phyloP scores from a whole-genome alignment of 495 filamentous ascomycete genomes.

The Penicillium coprophilum region DNA sequence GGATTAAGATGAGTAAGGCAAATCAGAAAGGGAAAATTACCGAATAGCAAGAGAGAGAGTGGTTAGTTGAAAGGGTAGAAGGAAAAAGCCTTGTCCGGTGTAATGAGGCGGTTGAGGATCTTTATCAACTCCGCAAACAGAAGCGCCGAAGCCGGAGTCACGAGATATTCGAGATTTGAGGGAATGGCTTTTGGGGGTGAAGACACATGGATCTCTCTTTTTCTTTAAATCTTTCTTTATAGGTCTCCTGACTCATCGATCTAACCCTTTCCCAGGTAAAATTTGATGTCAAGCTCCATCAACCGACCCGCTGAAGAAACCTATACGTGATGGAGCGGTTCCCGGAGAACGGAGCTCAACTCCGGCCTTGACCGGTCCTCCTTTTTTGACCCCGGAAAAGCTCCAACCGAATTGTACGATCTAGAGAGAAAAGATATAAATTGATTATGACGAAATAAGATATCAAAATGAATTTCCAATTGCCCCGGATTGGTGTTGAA shows the following conservation, averaged over 20 bases:
- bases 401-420: constrained; percentile 23
- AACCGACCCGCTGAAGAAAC: constrained; percentile 20
- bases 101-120: constrained; percentile 5
- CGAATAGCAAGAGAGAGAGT: constrained; percentile 9
- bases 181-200: not conserved
- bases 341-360: constrained; percentile 27
- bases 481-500: constrained; percentile 23
- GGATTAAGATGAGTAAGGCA: constrained; percentile 9
- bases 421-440: not conserved
- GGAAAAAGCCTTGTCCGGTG: constrained; percentile 40
- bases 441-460: constrained; percentile 4
- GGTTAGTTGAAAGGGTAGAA: constrained; percentile 15
- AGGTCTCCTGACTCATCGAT: constrained; percentile 9
- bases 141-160: constrained; percentile 44
- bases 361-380: constrained; percentile 22
- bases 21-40: constrained; percentile 22
- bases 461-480: constrained; percentile 9
- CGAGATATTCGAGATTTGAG: constrained; percentile 19
- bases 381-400: constrained; percentile 14
- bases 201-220: not conserved
- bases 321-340: constrained; percentile 11
- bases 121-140: constrained; percentile 23
- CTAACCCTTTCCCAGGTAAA: constrained; percentile 9
- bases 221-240: constrained; percentile 2
- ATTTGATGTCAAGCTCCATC: constrained; percentile 8